Conservation (phyloP, 2,329 filamentous ascomycete species). For the Cercospora sojina region DNA sequence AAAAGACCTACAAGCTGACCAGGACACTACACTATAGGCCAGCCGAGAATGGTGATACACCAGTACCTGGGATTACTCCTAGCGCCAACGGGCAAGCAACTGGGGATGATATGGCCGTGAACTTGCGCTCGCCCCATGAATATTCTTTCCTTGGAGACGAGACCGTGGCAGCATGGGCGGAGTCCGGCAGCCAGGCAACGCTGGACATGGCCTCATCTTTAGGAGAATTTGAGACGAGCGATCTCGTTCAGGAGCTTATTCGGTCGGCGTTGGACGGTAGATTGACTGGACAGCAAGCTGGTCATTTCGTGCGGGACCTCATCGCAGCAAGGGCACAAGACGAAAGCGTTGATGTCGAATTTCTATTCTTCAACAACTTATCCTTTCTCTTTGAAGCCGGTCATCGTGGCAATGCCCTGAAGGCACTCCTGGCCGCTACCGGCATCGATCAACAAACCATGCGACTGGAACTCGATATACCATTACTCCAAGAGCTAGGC, state of each 20-base stretch:
- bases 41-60: slow-evolving; percentile 19
- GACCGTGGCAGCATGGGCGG: slow-evolving; percentile 65
- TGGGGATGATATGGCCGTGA: slow-evolving; percentile 9
- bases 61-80: slow-evolving; percentile 16
- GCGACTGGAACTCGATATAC: slow-evolving; percentile 78
- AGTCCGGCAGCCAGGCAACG: slow-evolving; percentile 65
- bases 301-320: slow-evolving; percentile 71
- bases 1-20: slow-evolving; percentile 20
- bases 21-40: slow-evolving; percentile 18
- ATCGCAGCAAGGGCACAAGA: slow-evolving; percentile 55
- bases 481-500: slow-evolving; percentile 70
- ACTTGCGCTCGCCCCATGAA: slow-evolving; percentile 51
- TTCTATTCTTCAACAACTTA: slow-evolving; percentile 78
- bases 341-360: slow-evolving; percentile 49
- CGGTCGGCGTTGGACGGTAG: slow-evolving; percentile 70
- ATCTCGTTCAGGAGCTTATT: slow-evolving; percentile 81
- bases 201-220: slow-evolving; percentile 65
- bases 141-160: slow-evolving; percentile 76
- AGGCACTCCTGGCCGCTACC: slow-evolving; percentile 68
- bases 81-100: slow-evolving; percentile 13
- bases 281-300: slow-evolving; percentile 67
- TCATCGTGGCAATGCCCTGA: slow-evolving; percentile 57
- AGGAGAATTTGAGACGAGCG: slow-evolving; percentile 66
- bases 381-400: slow-evolving; percentile 76
- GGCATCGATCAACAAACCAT: slow-evolving; percentile 69